Evolutionary conservation across 2,329 filamentous ascomycete species (phyloP), one percentile per base, ranked within the genome.

Genomic region (Paraphaeosphaeria minitans): DNA sequence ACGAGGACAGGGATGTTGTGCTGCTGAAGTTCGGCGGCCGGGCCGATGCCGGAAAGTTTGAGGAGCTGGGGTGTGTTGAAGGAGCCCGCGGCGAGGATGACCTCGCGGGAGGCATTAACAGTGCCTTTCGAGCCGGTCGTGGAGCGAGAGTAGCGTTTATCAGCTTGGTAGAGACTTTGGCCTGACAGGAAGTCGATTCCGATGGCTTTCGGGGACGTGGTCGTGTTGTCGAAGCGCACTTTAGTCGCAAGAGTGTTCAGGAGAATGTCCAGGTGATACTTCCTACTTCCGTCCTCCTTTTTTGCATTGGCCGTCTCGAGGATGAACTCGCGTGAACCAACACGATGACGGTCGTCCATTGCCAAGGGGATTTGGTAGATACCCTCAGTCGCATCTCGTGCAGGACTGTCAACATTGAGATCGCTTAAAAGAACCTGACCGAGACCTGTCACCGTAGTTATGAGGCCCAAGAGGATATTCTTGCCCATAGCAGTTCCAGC

Each of bases 21-120:
- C 53, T 78, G 77, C 21, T 79, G 62, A 6, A 90, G 80, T 63
- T 87, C 82, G 0, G 76, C 69, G 12, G 73, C 67, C 0, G 86
- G 85, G 0, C 87, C 87, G 35, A 90, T 81, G n/a, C 88, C 88
- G 53, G 81, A 85, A 4, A 89, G 81, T 74, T 87, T 84, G 7
- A 90, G 81, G 5, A 90, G 72, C 71, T 89, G 87, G 1, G 87
- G 86, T 0, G 83, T 83, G 71, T 89, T 86, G 72, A 85, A 89
- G 0, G 85, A 81, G 16, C 87, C 87, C 5, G 61, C 68, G 8
- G 69, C 63, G 29, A 72, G 21, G 35, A 73, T 71, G 48, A 73
- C 67, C 41, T 73, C 71, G 4, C 61, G 55, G 14, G 64, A 64
- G 14, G 71, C 69, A 43, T 51, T 65, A 43, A 69, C 71, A 13